Percentiles rank a stretch among this genome's conserved stretches.
These are phyloP conservation scores for Xylariaceae sp. DNA, from an alignment of 2,329 filamentous ascomycete species.

Conservation along the genomic window DNA sequence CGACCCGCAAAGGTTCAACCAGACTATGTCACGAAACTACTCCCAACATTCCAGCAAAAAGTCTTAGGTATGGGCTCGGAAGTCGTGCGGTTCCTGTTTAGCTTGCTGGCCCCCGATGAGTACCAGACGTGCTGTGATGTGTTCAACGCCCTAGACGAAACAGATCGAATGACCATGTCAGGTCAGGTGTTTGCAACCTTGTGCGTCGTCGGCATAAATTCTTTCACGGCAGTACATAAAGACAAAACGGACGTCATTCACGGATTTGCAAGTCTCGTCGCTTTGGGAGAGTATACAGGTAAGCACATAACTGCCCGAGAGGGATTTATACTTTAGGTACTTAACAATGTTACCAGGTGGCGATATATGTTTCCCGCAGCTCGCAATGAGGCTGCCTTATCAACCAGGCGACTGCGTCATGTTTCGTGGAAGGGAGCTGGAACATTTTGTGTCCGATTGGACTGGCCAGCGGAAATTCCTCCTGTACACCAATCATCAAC, in stretches of 20 bases:
- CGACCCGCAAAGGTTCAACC: too few relatives aligned
- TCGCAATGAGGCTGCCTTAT: constrained; percentile 8
- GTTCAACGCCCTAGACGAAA: neutral
- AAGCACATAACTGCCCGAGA: too few relatives aligned
- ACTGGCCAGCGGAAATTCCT: too few relatives aligned
- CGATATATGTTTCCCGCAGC: constrained; percentile 8
- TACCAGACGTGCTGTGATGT: constrained; percentile 5
- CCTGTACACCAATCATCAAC: too few relatives aligned
- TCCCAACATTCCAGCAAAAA: constrained; percentile 2
- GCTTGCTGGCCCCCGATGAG: constrained; percentile 4
- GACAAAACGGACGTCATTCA: constrained; percentile 12
- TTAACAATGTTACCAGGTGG: constrained; percentile 1
- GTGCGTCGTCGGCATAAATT: constrained; percentile 3
- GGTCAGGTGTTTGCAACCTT: constrained; percentile 1
- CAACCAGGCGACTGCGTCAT: constrained; percentile 7
- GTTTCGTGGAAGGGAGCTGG: constrained; percentile 11
- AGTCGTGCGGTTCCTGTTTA: constrained; percentile 5
- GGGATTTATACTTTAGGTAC: too few relatives aligned
- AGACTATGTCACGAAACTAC: too few relatives aligned
- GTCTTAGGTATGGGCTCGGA: constrained; percentile 4
- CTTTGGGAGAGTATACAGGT: constrained; percentile 10
- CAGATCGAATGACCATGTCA: constrained; percentile 1
- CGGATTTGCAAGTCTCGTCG: constrained; percentile 5
- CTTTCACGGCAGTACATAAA: constrained; percentile 6
- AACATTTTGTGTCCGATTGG: constrained; percentile 15